phyloP scores from a whole-genome alignment of 2,329 filamentous ascomycete genomes.

The Colletotrichum noveboracense region DNA sequence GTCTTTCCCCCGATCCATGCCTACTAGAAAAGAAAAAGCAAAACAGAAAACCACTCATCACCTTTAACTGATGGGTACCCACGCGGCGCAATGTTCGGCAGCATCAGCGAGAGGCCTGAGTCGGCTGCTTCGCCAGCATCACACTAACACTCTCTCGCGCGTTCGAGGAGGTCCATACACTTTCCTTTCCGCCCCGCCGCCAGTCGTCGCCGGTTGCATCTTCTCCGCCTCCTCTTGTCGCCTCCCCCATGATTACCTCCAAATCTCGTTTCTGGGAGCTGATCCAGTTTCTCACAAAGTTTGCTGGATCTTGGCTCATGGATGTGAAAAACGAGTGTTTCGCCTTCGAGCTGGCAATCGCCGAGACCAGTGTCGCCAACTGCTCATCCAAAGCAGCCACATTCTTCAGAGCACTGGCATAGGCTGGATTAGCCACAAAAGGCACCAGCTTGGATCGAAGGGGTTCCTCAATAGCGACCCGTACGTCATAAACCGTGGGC shows the following conservation, averaged over 20 bases:
- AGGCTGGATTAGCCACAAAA: constrained; percentile 72
- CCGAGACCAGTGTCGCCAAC: constrained; percentile 81
- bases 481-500: constrained; percentile 89
- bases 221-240: constrained; percentile 66
- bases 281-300: constrained; percentile 87
- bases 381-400: constrained; percentile 84
- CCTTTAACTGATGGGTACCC: not conserved
- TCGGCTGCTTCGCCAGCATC: constrained; percentile 58
- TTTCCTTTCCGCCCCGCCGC: constrained; percentile 63
- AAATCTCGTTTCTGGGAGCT: constrained; percentile 90
- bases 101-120: constrained; percentile 4
- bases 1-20: not conserved
- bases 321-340: constrained; percentile 88
- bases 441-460: constrained; percentile 70
- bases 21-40: not conserved
- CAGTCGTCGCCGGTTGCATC: constrained; percentile 69
- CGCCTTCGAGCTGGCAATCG: constrained; percentile 82
- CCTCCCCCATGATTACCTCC: constrained; percentile 86
- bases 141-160: constrained; percentile 69
- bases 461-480: constrained; percentile 84
- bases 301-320: constrained; percentile 80
- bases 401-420: constrained; percentile 75
- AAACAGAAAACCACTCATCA: not conserved
- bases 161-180: constrained; percentile 62
- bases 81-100: not conserved